Evolutionary conservation across 2,329 filamentous ascomycete genomes (phyloP).

Genomic region (Metarhizium rileyi): DNA sequence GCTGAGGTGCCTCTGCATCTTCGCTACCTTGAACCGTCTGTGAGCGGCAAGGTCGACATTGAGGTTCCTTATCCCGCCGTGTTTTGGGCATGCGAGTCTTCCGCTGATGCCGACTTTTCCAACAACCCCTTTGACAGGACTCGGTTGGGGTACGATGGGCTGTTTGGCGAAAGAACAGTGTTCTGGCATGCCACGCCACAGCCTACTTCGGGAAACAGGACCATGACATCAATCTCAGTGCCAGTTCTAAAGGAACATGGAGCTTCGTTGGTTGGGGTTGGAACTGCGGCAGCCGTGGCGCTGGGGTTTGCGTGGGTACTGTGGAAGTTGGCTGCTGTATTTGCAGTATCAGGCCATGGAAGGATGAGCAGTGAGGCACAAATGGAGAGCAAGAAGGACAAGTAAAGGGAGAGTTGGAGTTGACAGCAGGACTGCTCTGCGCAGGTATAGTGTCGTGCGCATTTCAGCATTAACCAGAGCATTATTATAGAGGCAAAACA

Average conservation of each 20-base stretch:
- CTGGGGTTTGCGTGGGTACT: conserved; percentile 62
- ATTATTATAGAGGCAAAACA: neutral
- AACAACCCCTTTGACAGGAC: conserved; percentile 76
- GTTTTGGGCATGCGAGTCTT: conserved; percentile 80
- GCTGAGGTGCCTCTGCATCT: conserved; percentile 73
- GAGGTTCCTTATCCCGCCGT: conserved; percentile 72
- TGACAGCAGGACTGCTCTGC: neutral
- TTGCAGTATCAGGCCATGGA: conserved; percentile 4
- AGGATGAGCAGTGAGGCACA: neutral
- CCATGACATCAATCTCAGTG: conserved; percentile 49
- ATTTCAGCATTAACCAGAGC: neutral
- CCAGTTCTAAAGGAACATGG: conserved; percentile 53
- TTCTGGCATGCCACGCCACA: conserved; percentile 69
- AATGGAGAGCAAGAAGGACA: conserved; percentile 2
- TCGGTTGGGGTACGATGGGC: conserved; percentile 75
- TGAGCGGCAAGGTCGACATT: conserved; percentile 41
- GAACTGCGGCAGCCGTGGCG: conserved; percentile 49
- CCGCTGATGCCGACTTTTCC: conserved; percentile 55
- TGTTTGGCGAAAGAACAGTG: conserved; percentile 67
- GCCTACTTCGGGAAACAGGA: conserved; percentile 22
- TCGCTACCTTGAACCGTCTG: conserved; percentile 62
- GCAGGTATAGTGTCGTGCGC: neutral
- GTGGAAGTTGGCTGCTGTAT: conserved; percentile 39
- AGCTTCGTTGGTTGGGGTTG: conserved; percentile 36
- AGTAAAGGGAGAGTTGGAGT: neutral